Base-by-base conservation (phyloP, 2,329 filamentous ascomycete genomes). In the Monosporascus sp. region DNA sequence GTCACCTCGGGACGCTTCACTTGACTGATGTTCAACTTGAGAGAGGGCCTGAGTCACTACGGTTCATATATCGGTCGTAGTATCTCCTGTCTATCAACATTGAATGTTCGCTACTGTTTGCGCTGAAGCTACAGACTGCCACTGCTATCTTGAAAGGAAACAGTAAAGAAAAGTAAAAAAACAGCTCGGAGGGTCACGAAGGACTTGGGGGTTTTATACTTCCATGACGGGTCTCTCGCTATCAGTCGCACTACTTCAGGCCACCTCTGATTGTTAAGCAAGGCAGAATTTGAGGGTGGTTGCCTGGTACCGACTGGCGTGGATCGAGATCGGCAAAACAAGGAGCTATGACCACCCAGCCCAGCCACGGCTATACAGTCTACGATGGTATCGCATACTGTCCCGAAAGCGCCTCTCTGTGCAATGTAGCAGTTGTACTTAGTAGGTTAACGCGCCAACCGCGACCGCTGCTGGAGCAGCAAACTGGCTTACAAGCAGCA, bases 191-290 rank as follows among this genome's bases (percentile, higher is more conserved):
- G 42, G 42, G 17, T n/a, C 3, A 45, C 1, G 11, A 20, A 22
- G 37, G 37, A 11, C 25, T 27, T 2, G 25, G 8, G 37, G 14
- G 1, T 45, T 45, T 45, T 45, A 45, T 45, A 45, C 42, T 41
- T 41, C 15, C 8, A 9, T 22, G 8, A 8, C 15, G 4, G 22
- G 15, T 41, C 5, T 41, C 37, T 11, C 20, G n/a, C 18, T 41
- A 41, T 18, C 39, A 14, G 39, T 8, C 20, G 39, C 20, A 20
- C 39, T 41, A 14, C 37, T 5, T 41, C 17, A n/a, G 46, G 11
- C 17, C 20, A 51, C 38, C 17, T 31, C 48, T 55, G 60, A 62
- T 63, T 65, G 58, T 62, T 65, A 65, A 65, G 62, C 62, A 65
- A 65, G 62, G 61, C 62, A 65, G 61, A 46, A 65, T 52, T 63